Evolutionary conservation across 2,329 filamentous ascomycete genomes (phyloP).

Genomic region (Aplosporella prunicola): DNA sequence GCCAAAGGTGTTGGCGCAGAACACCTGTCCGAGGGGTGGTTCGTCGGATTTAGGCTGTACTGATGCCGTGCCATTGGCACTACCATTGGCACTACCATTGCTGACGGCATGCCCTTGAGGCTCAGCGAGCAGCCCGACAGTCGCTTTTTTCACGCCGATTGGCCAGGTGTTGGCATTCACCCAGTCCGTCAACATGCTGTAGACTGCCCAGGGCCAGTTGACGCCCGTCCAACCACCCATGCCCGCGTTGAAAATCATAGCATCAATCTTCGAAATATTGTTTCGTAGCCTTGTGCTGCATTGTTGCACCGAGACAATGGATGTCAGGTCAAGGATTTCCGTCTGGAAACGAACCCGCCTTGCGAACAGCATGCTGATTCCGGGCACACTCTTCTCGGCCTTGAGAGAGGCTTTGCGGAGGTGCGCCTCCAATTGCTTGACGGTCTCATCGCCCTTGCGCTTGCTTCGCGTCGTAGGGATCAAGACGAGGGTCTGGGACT

Average conservation of each 20-base stretch:
- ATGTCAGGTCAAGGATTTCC: conserved; percentile 50
- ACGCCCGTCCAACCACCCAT: conserved; percentile 80
- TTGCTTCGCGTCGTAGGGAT: conserved; percentile 74
- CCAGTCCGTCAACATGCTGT: conserved; percentile 50
- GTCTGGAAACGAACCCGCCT: conserved; percentile 42
- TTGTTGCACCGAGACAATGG: conserved; percentile 45
- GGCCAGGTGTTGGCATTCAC: conserved; percentile 67
- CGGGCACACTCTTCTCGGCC: conserved; percentile 26
- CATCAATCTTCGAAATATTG: conserved; percentile 62
- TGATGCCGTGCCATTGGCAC: conserved; percentile 6
- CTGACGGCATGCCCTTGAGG: conserved; percentile 47
- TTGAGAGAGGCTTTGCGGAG: conserved; percentile 39
- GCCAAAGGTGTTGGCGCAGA: conserved; percentile 87
- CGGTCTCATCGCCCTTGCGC: conserved; percentile 65
- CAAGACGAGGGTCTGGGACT: conserved; percentile 61
- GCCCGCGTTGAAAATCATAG: conserved; percentile 76
- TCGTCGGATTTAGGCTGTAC: conserved; percentile 27
- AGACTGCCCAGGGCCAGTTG: conserved; percentile 55
- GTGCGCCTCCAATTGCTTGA: conserved; percentile 54
- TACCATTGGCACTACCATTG: conserved; percentile 11
- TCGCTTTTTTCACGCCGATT: conserved; percentile 57
- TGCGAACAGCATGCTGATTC: conserved; percentile 32
- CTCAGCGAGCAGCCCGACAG: conserved; percentile 45
- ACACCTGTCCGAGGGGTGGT: conserved; percentile 66
- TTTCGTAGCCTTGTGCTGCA: conserved; percentile 44